Evolutionary conservation across 2,329 filamentous ascomycete species (phyloP).

Genomic region (Colletotrichum sansevieriae): DNA sequence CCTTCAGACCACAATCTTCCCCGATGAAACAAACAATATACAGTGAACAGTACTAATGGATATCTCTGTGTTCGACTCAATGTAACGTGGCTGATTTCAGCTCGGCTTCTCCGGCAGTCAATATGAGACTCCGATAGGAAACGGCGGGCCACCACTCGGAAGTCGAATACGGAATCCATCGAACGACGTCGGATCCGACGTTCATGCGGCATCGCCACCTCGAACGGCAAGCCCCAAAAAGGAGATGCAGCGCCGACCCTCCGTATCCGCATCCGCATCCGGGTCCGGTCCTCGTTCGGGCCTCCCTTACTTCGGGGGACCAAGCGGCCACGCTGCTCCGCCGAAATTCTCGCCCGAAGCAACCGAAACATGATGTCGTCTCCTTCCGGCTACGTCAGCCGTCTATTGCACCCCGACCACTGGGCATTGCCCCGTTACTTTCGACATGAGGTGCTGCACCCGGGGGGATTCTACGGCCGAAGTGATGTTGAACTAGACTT

Average conservation of each 20-base stretch:
- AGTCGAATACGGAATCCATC: background rate
- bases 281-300: constrained; percentile 18
- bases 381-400: constrained; percentile 2
- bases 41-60: too few species aligned
- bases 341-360: background rate
- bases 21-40: too few species aligned
- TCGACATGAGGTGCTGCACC: too few species aligned
- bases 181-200: constrained; percentile 1
- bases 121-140: background rate
- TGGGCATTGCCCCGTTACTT: too few species aligned
- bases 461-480: too few species aligned
- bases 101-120: too few species aligned
- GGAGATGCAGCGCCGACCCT: background rate
- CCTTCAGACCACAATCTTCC: too few species aligned
- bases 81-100: background rate
- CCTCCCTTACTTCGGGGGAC: background rate
- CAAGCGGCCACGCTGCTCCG: background rate
- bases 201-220: background rate
- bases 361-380: background rate
- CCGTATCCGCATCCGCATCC: constrained; percentile 38
- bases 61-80: too few species aligned
- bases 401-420: too few species aligned
- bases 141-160: background rate
- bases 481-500: constrained; percentile 24
- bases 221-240: background rate